Evolutionary conservation across 2,329 filamentous ascomycete genomes (phyloP), one percentile per base, ranked within the genome.

Genomic region (Exophiala calicioides): DNA sequence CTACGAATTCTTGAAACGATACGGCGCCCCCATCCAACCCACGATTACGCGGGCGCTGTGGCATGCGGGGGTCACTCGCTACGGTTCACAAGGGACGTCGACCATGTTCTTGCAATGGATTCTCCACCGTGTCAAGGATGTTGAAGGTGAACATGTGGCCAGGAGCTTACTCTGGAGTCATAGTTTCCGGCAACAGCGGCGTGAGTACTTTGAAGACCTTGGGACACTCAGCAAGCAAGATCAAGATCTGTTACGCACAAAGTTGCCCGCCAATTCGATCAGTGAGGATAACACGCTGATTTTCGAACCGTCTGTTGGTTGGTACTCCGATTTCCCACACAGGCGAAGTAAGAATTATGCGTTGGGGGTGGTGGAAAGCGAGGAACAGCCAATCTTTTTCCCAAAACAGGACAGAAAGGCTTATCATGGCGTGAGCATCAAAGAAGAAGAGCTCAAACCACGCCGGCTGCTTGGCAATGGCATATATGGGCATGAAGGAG

Each of bases 41-140:
- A 52, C 65, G 3, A 62, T 80, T 47, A 69, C 68, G 5, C 68
- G 72, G 23, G 74, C 77, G 1, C 55, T 80, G 57, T 75, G 77
- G 46, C 66, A 72, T 54, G 71, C 73, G 16, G 76, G 73, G 12
- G 63, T 79, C 18, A 62, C 70, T 18, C 64, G 74, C 12, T 69
- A 65, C 27, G 64, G 73, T 12, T 60, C 67, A 15, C 63, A 65
- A 23, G 66, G 66, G 2, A 48, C 57, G 2, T 56, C 65, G 9
- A 57, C 55, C 1, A 53, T 53, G 20, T 64, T 66, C 46, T 64
- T 75, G 43, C 55, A 60, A 23, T 78, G 69, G 58, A 68, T 79
- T 4, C 53, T 76, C 31, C 50, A 58, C n/a, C 50, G 70, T n/a
- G 68, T 78, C 15, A 52, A 57, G 24, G 52, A 63, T 19, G 58